phyloP scores from a whole-genome alignment of 495 filamentous ascomycete genomes.

The Neurospora cerealis region DNA sequence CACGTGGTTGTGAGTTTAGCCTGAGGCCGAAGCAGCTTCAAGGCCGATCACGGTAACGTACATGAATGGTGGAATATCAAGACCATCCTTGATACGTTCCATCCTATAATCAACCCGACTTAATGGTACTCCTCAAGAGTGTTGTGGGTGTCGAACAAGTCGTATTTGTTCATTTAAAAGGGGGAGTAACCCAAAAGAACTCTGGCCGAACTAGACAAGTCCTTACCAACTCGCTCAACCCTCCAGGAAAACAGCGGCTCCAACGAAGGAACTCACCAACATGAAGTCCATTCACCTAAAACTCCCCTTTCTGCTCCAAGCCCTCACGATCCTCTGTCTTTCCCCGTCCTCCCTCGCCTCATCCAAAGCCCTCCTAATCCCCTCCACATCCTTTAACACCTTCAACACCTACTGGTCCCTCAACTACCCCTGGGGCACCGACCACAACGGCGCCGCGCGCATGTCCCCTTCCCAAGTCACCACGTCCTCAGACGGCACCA shows the following conservation, averaged over 20 bases:
- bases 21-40: neutral
- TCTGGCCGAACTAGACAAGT: neutral
- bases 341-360: constrained; percentile 6
- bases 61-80: neutral
- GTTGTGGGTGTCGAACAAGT: neutral
- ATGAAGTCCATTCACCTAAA: neutral
- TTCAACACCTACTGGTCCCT: constrained; percentile 45
- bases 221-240: neutral
- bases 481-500: constrained; percentile 17
- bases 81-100: neutral
- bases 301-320: neutral
- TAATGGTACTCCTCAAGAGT: neutral
- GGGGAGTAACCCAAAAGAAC: neutral
- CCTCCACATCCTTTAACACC: constrained; percentile 39
- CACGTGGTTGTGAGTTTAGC: neutral
- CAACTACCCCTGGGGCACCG: constrained; percentile 37
- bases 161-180: neutral
- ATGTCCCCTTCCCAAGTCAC: constrained; percentile 37
- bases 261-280: neutral
- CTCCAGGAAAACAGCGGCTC: neutral
- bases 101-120: neutral
- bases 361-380: constrained; percentile 38
- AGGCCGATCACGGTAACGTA: neutral
- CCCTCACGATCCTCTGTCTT: neutral
- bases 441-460: constrained; percentile 48